Conservation (phyloP, 2,329 filamentous ascomycete genomes). For the Furcasterigmium sp. region DNA sequence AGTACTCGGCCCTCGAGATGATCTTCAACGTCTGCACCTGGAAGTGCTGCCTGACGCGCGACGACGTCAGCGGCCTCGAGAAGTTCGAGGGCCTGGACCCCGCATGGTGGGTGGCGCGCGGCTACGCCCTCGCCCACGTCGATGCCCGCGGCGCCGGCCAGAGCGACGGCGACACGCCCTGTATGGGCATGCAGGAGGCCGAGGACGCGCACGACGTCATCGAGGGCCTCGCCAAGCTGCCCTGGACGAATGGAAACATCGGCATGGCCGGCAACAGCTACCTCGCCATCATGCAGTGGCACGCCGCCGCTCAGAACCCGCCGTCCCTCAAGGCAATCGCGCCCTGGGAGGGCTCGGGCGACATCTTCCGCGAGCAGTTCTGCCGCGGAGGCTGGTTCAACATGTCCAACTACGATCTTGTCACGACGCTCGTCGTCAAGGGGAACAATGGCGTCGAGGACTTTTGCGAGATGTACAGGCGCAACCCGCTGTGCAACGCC, state of each 20-base stretch:
- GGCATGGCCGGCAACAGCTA: conserved; percentile 25
- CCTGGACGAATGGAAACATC: conserved; percentile 24
- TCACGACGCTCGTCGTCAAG: conserved; percentile 29
- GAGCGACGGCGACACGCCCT: conserved; percentile 11
- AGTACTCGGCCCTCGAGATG: conserved; percentile 33
- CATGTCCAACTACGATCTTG: conserved; percentile 35
- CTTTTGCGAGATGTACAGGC: conserved; percentile 33
- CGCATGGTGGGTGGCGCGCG: conserved; percentile 20
- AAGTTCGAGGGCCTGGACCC: conserved; percentile 20
- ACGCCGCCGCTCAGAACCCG: conserved; percentile 13
- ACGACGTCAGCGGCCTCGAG: conserved; percentile 16
- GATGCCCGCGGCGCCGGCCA: conserved; percentile 25
- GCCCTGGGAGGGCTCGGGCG: conserved; percentile 38
- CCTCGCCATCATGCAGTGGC: conserved; percentile 18
- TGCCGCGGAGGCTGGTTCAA: conserved; percentile 32
- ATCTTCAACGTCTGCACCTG: conserved; percentile 17
- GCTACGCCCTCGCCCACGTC: conserved; percentile 27
- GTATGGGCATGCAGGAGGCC: conserved; percentile 22
- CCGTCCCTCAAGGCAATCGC: conserved; percentile 16
- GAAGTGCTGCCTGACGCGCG: conserved; percentile 14
- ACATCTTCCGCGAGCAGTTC: conserved; percentile 41
- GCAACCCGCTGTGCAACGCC: conserved; percentile 23
- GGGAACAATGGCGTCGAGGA: conserved; percentile 29
- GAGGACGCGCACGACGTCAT: conserved; percentile 21
- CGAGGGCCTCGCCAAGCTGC: conserved; percentile 19